Percentiles rank a stretch among this genome's conserved stretches.
Evolutionary conservation across 2,329 filamentous ascomycete species (phyloP).

Genomic region (Fusarium nematophilum): DNA sequence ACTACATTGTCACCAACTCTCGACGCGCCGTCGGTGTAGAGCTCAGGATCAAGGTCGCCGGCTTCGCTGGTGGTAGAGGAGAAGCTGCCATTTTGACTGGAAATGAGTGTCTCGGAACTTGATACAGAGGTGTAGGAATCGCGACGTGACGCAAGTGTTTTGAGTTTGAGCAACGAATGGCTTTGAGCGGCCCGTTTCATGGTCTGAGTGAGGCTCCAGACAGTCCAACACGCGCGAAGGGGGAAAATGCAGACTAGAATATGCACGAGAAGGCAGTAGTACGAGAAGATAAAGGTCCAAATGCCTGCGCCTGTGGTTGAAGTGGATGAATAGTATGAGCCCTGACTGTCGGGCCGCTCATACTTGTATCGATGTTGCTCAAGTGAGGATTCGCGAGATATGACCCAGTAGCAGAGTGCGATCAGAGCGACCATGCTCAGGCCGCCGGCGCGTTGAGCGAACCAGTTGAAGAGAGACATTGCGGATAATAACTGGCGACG

Average conservation of each 20-base stretch:
- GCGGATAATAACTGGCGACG: neutral
- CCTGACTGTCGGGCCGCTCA: slow-evolving; percentile 53
- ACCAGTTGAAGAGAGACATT: slow-evolving; percentile 68
- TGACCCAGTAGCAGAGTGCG: slow-evolving; percentile 65
- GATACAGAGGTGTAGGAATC: slow-evolving; percentile 66
- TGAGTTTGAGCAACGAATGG: slow-evolving; percentile 58
- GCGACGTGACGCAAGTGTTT: slow-evolving; percentile 61
- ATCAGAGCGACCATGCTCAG: slow-evolving; percentile 64
- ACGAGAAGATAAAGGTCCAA: slow-evolving; percentile 68
- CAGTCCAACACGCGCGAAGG: slow-evolving; percentile 69
- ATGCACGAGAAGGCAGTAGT: slow-evolving; percentile 75
- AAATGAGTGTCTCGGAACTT: slow-evolving; percentile 65
- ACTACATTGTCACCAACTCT: slow-evolving; percentile 60
- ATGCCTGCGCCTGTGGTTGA: slow-evolving; percentile 56
- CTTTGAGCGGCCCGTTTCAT: slow-evolving; percentile 59
- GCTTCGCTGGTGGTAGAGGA: slow-evolving; percentile 63
- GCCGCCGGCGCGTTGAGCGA: slow-evolving; percentile 64
- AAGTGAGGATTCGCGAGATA: slow-evolving; percentile 60
- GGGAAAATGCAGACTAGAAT: slow-evolving; percentile 72
- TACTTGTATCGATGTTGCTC: slow-evolving; percentile 58
- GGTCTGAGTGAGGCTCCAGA: slow-evolving; percentile 66
- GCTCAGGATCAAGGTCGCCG: slow-evolving; percentile 61
- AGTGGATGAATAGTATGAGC: slow-evolving; percentile 45
- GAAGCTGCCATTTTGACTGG: slow-evolving; percentile 56
- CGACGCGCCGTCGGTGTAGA: slow-evolving; percentile 57